These are phyloP conservation scores for Salix arbutifolia DNA, from an alignment of 345 rosid genomes.

Conservation along the genomic window DNA sequence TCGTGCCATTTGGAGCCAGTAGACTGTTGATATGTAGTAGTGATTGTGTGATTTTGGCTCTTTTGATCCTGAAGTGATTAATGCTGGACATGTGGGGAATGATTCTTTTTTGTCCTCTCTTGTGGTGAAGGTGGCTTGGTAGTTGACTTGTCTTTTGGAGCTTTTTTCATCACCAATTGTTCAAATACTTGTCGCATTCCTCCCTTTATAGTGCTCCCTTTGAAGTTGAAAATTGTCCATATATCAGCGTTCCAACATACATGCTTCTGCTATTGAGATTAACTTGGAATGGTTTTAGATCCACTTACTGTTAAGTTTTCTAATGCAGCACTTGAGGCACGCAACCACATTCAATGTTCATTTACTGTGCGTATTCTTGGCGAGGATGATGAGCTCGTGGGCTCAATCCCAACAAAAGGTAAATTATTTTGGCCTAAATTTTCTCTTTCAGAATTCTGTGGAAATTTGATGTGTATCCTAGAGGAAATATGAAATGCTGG, in stretches of 20 bases:
- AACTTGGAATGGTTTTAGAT: too few relatives aligned
- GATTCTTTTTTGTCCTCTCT: not conserved
- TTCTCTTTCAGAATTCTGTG: not conserved
- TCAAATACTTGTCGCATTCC: not conserved
- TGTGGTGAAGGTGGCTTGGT: not conserved
- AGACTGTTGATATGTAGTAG: not conserved
- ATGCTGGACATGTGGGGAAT: not conserved
- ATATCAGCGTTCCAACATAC: not conserved
- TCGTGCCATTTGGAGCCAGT: not conserved
- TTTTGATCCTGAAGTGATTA: not conserved
- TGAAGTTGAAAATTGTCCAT: not conserved
- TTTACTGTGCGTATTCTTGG: constrained; percentile 63
- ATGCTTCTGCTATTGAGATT: not conserved
- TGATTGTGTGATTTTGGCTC: not conserved
- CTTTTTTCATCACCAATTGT: not conserved
- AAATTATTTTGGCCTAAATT: not conserved
- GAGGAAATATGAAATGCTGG: not conserved
- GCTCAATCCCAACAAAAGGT: constrained; percentile 64
- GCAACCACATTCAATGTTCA: constrained; percentile 45
- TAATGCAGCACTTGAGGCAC: constrained; percentile 75
- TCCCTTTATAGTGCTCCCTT: not conserved
- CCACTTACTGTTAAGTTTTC: constrained; percentile 4
- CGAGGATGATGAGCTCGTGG: constrained; percentile 56
- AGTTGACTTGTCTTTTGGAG: not conserved
- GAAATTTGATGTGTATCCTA: not conserved